phyloP scores from a whole-genome alignment of 306 rosid species.

The Castanospermum australe region DNA sequence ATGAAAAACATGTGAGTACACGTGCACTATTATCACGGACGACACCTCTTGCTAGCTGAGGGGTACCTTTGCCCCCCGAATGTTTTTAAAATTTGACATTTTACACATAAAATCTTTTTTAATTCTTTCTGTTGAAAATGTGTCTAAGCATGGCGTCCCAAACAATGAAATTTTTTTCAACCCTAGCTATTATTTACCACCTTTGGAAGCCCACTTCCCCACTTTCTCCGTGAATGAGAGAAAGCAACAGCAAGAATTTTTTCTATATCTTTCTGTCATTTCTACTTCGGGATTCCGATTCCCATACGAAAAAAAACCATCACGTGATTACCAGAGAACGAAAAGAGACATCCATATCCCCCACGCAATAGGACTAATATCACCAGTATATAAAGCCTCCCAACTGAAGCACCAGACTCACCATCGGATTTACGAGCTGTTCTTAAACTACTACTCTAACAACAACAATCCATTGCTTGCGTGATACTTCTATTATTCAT shows the following conservation, averaged over 20 bases:
- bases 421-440: slow-evolving; percentile 33
- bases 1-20: neutral
- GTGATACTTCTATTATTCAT: neutral
- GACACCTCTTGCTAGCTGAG: no score
- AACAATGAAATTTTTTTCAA: no score
- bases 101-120: no score
- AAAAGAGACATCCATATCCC: slow-evolving; percentile 45
- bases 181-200: slow-evolving; percentile 21
- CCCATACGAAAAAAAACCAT: slow-evolving; percentile 29
- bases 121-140: no score
- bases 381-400: slow-evolving; percentile 58
- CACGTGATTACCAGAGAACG: slow-evolving; percentile 32
- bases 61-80: no score
- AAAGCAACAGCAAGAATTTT: neutral
- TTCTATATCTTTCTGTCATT: neutral
- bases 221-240: neutral
- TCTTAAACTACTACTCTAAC: slow-evolving; percentile 18
- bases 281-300: slow-evolving; percentile 33
- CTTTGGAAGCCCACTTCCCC: slow-evolving; percentile 26
- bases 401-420: slow-evolving; percentile 39
- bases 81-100: no score
- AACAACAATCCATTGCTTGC: slow-evolving; percentile 17
- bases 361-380: slow-evolving; percentile 26
- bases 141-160: no score
- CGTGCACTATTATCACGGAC: slow-evolving; percentile 33